These are phyloP conservation scores for Phialemoniopsis sp. DNA, from an alignment of 2,329 filamentous ascomycete species.

Conservation along the genomic window DNA sequence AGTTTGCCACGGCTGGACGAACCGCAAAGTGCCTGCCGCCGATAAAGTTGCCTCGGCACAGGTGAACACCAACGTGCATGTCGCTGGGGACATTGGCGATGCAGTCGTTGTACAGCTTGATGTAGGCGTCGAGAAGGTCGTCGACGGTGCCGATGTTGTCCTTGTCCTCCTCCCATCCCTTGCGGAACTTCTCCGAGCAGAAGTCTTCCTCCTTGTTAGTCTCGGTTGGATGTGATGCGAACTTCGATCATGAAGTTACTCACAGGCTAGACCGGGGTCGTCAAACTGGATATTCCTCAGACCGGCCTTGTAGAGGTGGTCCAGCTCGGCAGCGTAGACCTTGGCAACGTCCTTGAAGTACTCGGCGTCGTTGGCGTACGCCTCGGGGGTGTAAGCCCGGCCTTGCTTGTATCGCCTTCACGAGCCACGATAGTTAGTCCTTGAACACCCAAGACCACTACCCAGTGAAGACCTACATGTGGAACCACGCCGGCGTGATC, in stretches of 20 bases:
- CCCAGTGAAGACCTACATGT: conserved; percentile 31
- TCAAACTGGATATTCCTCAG: conserved; percentile 65
- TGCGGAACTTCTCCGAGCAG: conserved; percentile 67
- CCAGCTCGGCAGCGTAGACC: conserved; percentile 61
- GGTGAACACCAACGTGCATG: conserved; percentile 73
- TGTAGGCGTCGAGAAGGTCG: conserved; percentile 70
- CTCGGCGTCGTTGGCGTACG: conserved; percentile 53
- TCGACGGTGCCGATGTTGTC: conserved; percentile 66
- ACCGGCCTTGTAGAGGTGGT: conserved; percentile 57
- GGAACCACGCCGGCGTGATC: conserved; percentile 48
- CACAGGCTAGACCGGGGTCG: conserved; percentile 64
- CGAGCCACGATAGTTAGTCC: too few relatives aligned
- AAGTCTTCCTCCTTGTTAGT: conserved; percentile 47
- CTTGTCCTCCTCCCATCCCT: conserved; percentile 63
- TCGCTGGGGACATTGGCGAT: conserved; percentile 60
- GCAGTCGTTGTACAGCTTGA: conserved; percentile 71
- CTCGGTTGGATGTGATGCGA: not conserved
- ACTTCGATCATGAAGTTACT: conserved; percentile 18
- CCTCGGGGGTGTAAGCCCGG: conserved; percentile 50
- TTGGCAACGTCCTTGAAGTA: conserved; percentile 63
- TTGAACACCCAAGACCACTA: too few relatives aligned
- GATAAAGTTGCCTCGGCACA: conserved; percentile 68
- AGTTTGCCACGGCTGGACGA: too few relatives aligned
- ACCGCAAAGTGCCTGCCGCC: conserved; percentile 58
- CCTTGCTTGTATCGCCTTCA: conserved; percentile 47